A percentile compares a stretch with the other conserved stretches of the same genome.
phyloP scores from a whole-genome alignment of 1,139 yeast species.

The Meyerozyma elateridarum region DNA sequence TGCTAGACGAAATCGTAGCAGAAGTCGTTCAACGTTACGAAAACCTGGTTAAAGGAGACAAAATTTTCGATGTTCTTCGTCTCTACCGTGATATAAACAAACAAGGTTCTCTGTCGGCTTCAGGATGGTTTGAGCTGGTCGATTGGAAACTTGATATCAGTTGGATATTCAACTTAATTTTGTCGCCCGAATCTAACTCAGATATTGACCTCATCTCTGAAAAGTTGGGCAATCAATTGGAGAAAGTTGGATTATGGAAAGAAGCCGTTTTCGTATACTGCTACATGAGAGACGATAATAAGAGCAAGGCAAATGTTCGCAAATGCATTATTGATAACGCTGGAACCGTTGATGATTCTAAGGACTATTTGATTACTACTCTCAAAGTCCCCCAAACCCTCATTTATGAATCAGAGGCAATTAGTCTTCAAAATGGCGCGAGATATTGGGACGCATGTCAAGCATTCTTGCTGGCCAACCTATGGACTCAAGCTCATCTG shows the following conservation, averaged over 20 bases:
- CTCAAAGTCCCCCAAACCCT: conserved; percentile 44
- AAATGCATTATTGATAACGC: conserved; percentile 39
- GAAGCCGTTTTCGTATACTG: conserved; percentile 61
- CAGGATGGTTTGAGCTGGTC: background rate
- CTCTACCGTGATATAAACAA: background rate
- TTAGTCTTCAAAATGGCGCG: conserved; percentile 33
- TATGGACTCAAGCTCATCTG: conserved; percentile 61
- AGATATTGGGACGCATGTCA: conserved; percentile 58
- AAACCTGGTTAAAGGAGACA: background rate
- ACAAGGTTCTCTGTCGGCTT: background rate
- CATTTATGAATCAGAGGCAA: conserved; percentile 51
- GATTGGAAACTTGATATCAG: background rate
- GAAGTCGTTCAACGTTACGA: background rate
- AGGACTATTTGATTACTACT: conserved; percentile 28
- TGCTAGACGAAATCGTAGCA: conserved; percentile 22
- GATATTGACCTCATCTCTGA: conserved; percentile 39
- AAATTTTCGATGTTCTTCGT: conserved; percentile 1
- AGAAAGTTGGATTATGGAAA: conserved; percentile 43
- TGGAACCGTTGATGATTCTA: conserved; percentile 20
- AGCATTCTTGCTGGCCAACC: conserved; percentile 57
- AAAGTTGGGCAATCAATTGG: conserved; percentile 52
- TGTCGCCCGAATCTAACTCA: background rate
- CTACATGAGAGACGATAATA: conserved; percentile 44
- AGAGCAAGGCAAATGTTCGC: conserved; percentile 37
- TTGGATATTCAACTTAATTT: conserved; percentile 1